phyloP scores from a whole-genome alignment of 495 filamentous ascomycete genomes.

The Penicillium tannophilum region DNA sequence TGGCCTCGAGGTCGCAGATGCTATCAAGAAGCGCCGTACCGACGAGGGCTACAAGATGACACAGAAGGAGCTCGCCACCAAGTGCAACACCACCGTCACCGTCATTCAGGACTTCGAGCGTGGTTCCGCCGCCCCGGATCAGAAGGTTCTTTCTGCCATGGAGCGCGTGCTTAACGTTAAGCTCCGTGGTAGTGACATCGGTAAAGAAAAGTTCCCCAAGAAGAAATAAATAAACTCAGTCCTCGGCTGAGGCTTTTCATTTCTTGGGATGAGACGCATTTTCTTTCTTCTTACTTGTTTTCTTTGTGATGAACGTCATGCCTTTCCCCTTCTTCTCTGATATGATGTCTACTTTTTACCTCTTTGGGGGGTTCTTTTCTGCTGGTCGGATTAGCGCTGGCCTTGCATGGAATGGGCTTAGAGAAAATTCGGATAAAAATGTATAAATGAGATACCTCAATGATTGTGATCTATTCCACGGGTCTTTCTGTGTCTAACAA shows the following conservation, averaged over 20 bases:
- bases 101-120: constrained; percentile 85
- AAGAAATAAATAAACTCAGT: constrained; percentile 59
- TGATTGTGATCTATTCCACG: constrained; percentile 1
- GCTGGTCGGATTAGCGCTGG: constrained; percentile 44
- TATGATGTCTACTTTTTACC: constrained; percentile 19
- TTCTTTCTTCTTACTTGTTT: constrained; percentile 15
- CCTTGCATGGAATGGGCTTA: constrained; percentile 37
- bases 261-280: constrained; percentile 22
- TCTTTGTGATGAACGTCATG: constrained; percentile 30
- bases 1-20: constrained; percentile 74
- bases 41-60: constrained; percentile 82
- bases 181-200: constrained; percentile 77
- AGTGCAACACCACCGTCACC: constrained; percentile 83
- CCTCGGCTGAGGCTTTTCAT: constrained; percentile 32
- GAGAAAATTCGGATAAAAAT: constrained; percentile 30
- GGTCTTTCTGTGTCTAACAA: not conserved
- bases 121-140: constrained; percentile 77
- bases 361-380: constrained; percentile 18
- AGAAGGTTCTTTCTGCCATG: constrained; percentile 79
- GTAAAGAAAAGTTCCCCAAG: constrained; percentile 72
- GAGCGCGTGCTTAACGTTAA: constrained; percentile 86
- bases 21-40: constrained; percentile 75
- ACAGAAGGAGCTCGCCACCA: constrained; percentile 93
- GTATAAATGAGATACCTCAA: constrained; percentile 33
- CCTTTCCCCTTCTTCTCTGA: constrained; percentile 20